Conservation (phyloP, 805 yeast genomes). For the Candida silvatica region DNA sequence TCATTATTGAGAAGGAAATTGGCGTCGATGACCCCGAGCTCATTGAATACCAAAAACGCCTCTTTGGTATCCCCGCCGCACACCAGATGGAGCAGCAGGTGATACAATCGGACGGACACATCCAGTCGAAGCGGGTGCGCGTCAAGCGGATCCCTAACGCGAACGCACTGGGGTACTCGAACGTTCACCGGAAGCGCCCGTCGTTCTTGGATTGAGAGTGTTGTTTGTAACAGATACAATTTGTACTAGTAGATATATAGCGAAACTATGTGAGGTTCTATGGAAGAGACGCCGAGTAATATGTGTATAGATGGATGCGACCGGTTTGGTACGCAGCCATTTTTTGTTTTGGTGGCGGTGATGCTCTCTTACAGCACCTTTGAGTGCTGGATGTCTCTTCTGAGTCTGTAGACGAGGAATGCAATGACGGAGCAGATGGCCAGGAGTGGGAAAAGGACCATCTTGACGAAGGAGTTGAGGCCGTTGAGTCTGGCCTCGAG, state of each 20-base stretch:
- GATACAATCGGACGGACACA: constrained; percentile 19
- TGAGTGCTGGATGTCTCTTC: constrained; percentile 56
- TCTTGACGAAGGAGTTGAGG: constrained; percentile 11
- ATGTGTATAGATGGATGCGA: too few relatives aligned
- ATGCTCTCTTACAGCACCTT: constrained; percentile 41
- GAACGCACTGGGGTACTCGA: constrained; percentile 36
- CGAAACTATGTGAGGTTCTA: not conserved
- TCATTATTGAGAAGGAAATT: constrained; percentile 22
- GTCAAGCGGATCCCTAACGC: constrained; percentile 40
- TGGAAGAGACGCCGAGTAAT: too few relatives aligned
- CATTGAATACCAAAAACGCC: constrained; percentile 23
- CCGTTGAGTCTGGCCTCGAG: constrained; percentile 1
- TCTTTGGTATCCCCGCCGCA: constrained; percentile 18
- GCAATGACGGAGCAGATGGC: constrained; percentile 32
- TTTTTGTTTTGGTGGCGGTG: too few relatives aligned
- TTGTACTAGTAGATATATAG: not conserved
- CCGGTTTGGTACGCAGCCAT: too few relatives aligned
- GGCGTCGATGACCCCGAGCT: constrained; percentile 29
- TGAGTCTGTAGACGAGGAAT: constrained; percentile 40
- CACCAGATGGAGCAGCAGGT: constrained; percentile 20
- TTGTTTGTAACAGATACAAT: not conserved
- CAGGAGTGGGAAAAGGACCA: constrained; percentile 29
- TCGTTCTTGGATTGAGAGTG: constrained; percentile 27
- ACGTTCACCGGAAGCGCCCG: constrained; percentile 35
- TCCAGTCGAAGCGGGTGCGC: constrained; percentile 30